These are phyloP conservation scores for Gaeumannomyces sp. DNA, from an alignment of 2,329 filamentous ascomycete species.

Conservation along the genomic window DNA sequence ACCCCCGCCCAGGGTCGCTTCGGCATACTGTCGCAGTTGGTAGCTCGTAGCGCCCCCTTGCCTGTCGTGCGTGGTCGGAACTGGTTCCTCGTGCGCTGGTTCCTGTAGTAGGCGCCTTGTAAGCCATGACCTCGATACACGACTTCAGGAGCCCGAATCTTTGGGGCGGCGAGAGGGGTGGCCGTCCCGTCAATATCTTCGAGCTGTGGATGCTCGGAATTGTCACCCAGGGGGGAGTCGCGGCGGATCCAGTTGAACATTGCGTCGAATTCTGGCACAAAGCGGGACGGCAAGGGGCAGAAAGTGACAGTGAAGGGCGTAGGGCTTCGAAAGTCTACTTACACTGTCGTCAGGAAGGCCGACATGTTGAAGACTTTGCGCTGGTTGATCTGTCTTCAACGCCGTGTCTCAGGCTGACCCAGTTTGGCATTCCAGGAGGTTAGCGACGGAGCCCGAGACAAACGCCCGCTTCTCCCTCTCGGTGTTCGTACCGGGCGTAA, in stretches of 20 bases:
- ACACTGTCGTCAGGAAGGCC: conserved; percentile 25
- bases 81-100: conserved; percentile 80
- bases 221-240: not conserved
- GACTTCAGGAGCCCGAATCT: conserved; percentile 22
- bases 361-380: conserved; percentile 13
- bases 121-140: conserved; percentile 30
- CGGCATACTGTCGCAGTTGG: conserved; percentile 95
- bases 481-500: not conserved
- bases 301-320: conserved; percentile 15
- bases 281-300: not conserved
- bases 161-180: conserved; percentile 14
- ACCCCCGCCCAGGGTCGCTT: conserved; percentile 90
- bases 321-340: conserved; percentile 14
- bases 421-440: not conserved
- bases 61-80: conserved; percentile 82
- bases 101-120: conserved; percentile 44
- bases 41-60: conserved; percentile 83
- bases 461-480: not conserved
- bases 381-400: not conserved
- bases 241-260: conserved; percentile 14
- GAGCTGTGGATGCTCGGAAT: no score
- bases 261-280: conserved; percentile 1
- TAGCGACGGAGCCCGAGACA: not conserved
- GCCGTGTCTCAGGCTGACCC: conserved; percentile 6
- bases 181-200: not conserved